Evolutionary conservation across 1,284 basidiomycete genomes (phyloP), one percentile per base, ranked within the genome.

Genomic region (Sporisorium exsertum): DNA sequence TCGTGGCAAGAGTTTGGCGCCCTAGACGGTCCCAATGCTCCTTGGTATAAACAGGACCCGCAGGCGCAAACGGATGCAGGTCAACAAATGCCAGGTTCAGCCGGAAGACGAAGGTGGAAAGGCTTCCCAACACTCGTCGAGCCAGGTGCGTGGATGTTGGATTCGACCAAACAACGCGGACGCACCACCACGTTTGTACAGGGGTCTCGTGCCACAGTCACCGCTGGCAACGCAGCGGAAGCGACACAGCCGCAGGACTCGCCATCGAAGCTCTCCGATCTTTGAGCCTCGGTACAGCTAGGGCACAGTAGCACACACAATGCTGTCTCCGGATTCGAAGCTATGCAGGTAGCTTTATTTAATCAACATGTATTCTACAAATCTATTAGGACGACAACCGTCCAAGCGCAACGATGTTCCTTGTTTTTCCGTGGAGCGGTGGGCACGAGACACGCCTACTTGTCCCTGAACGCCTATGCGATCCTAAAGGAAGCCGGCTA

Each of bases 21-120:
- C 24, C 47, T 82, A n/a, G 79, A 82, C 51, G 80, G 80, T 3
- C 80, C 80, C 12, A 78, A 78, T 58, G 77, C 77, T 5, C 69
- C 73, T 15, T 71, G 73, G 62, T 72, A 81, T 45, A 50, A 60
- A 20, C 50, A 62, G n/a, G 40, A 43, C n/a, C 7, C 15, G 6
- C 40, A n/a, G 10, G 9, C 40, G n/a, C 40, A 43, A 9, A 43
- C 40, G 40, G 40, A 43, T 9, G 6, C 15, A 6, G 40, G 40
- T 20, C 40, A 43, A 22, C 27, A 42, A 2, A 29, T 16, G 40
- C 35, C 15, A 2, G 20, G 35, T 15, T n/a, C 27, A 32, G 33
- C 37, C 13, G 59, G 56, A 2, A 47, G 50, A 33, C 58, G 65
- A 27, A 55, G 22, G 16, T 80, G 77, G 78, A 62, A 56, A 18